phyloP scores from a whole-genome alignment of 108 stramenopile species.

The Mayamaea pseudoterrestris region DNA sequence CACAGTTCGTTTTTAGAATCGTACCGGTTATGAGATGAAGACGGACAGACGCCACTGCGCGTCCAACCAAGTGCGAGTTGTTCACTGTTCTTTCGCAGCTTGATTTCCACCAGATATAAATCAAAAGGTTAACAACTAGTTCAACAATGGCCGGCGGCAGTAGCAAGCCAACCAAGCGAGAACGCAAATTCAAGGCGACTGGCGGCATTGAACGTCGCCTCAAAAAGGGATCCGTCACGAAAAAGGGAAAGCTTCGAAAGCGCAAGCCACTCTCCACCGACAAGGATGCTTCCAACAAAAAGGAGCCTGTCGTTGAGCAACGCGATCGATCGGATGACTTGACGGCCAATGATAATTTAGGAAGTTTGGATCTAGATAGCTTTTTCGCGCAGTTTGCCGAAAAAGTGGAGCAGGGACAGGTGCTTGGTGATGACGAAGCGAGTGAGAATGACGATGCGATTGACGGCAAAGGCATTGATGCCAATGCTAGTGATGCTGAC shows the following conservation, averaged over 20 bases:
- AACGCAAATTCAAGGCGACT: constrained; percentile 63
- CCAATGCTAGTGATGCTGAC: background rate
- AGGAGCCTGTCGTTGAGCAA: background rate
- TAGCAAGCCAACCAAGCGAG: constrained; percentile 68
- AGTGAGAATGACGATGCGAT: constrained; percentile 23
- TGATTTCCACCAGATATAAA: too few relatives aligned
- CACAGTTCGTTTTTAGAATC: too few relatives aligned
- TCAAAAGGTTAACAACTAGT: too few relatives aligned
- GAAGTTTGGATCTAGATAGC: constrained; percentile 33
- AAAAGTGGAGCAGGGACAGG: constrained; percentile 9
- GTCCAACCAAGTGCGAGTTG: too few relatives aligned
- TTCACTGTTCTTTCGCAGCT: too few relatives aligned
- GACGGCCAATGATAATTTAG: constrained; percentile 17
- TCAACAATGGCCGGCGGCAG: too few relatives aligned
- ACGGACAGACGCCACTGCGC: too few relatives aligned
- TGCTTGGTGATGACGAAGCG: constrained; percentile 12
- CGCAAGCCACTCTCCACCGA: constrained; percentile 11
- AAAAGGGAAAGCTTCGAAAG: constrained; percentile 56
- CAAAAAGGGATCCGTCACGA: constrained; percentile 53
- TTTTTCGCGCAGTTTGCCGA: constrained; percentile 31
- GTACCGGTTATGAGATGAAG: too few relatives aligned
- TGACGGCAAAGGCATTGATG: constrained; percentile 9
- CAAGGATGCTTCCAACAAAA: background rate
- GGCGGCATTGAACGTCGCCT: constrained; percentile 61
- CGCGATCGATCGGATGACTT: constrained; percentile 16